Evolutionary conservation across 164 flowering plant genomes (phyloP).

Genomic region (Akebia trifoliata): DNA sequence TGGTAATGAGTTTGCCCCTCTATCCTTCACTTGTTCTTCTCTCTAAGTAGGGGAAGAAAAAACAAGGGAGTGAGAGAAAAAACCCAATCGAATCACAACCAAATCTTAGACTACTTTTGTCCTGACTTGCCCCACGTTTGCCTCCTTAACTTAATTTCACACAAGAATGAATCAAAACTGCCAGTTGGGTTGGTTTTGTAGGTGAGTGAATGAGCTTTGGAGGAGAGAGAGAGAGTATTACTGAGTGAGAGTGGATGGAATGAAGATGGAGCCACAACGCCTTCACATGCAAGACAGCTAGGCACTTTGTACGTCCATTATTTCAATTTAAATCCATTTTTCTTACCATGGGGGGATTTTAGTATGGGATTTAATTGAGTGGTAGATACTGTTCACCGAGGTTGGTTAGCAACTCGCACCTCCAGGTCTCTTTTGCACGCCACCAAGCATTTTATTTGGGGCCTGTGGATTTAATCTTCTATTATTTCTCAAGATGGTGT

Average conservation of each 20-base stretch:
- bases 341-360: too few species aligned
- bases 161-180: slow-evolving; percentile 29
- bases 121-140: slow-evolving; percentile 10
- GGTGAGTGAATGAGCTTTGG: slow-evolving; percentile 9
- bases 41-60: slow-evolving; percentile 13
- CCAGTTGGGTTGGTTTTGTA: slow-evolving; percentile 43
- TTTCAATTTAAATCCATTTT: too few species aligned
- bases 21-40: background rate
- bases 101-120: slow-evolving; percentile 54
- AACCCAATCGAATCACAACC: slow-evolving; percentile 30
- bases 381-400: too few species aligned
- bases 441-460: too few species aligned
- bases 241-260: slow-evolving; percentile 17
- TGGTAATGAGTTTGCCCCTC: background rate
- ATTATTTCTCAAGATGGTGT: too few species aligned
- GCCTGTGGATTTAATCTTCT: too few species aligned
- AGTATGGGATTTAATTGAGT: too few species aligned
- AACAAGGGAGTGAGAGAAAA: slow-evolving; percentile 3
- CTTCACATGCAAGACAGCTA: slow-evolving; percentile 77
- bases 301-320: slow-evolving; percentile 51
- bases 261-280: slow-evolving; percentile 36
- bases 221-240: slow-evolving; percentile 12
- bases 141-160: slow-evolving; percentile 10
- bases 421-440: too few species aligned
- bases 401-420: too few species aligned